A percentile compares a stretch with the other conserved stretches of the same genome.
phyloP scores from a whole-genome alignment of 1,284 basidiomycete genomes.

The Thecaphora thlaspeos region DNA sequence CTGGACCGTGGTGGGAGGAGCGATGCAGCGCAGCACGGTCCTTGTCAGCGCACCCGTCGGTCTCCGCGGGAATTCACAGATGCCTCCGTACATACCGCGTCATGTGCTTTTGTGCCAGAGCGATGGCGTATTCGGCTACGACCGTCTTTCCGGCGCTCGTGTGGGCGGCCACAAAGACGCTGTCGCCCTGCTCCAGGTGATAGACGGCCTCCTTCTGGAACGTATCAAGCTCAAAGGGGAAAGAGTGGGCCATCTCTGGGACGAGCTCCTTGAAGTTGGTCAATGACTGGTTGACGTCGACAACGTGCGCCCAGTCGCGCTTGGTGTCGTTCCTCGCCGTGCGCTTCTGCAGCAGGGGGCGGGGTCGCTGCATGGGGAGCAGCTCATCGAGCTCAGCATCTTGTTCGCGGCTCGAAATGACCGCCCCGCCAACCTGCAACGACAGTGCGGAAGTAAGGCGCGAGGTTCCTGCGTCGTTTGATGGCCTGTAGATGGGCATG shows the following conservation, averaged over 20 bases:
- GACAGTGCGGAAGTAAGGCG: constrained; percentile 2
- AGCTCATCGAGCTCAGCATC: constrained; percentile 53
- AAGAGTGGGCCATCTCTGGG: constrained; percentile 81
- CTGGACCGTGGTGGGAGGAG: constrained; percentile 53
- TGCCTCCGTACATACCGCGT: too few relatives aligned
- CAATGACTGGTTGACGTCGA: constrained; percentile 87
- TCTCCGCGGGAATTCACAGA: too few relatives aligned
- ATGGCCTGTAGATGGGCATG: constrained; percentile 32
- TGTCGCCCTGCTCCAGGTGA: constrained; percentile 94
- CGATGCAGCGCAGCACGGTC: too few relatives aligned
- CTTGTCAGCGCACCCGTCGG: too few relatives aligned
- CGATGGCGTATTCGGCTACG: constrained; percentile 97
- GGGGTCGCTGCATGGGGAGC: constrained; percentile 43
- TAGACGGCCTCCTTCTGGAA: constrained; percentile 99
- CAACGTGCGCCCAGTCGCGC: constrained; percentile 96
- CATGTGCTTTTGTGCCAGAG: constrained; percentile 95
- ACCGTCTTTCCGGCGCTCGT: constrained; percentile 99
- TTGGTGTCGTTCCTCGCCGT: constrained; percentile 61
- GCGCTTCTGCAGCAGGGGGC: constrained; percentile 27
- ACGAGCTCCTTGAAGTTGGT: constrained; percentile 83
- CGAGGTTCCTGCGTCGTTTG: constrained; percentile 9
- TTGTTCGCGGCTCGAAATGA: constrained; percentile 11
- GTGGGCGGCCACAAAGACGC: constrained; percentile 97
- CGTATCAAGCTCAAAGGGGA: constrained; percentile 78
- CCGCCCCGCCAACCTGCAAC: constrained; percentile 7